Conservation (phyloP, 352 stramenopile genomes). For the Phytophthora uliginosa region DNA sequence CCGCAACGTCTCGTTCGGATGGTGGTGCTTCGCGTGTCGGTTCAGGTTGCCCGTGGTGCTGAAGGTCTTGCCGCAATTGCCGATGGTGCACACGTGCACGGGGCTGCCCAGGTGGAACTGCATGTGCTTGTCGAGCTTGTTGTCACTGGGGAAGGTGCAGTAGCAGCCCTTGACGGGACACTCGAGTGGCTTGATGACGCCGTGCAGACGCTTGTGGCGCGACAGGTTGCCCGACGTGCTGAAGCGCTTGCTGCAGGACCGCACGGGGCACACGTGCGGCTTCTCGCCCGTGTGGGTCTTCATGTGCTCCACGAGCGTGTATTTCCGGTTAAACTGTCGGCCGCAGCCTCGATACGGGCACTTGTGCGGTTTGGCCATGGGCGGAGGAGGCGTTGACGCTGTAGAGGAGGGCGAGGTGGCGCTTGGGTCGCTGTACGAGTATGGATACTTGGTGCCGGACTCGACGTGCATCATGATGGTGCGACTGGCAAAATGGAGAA, state of each 20-base stretch:
- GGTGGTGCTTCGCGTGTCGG: conserved; percentile 55
- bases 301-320: conserved; percentile 60
- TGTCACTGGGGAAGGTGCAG: conserved; percentile 47
- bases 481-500: conserved; percentile 25
- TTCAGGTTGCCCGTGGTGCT: conserved; percentile 70
- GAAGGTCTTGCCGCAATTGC: conserved; percentile 63
- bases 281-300: conserved; percentile 71
- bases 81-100: conserved; percentile 49
- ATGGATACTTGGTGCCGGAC: conserved; percentile 18
- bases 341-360: conserved; percentile 34
- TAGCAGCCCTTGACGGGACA: conserved; percentile 49
- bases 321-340: conserved; percentile 54
- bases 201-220: conserved; percentile 63
- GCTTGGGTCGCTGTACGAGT: conserved; percentile 13
- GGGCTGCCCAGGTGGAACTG: conserved; percentile 55
- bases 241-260: conserved; percentile 61
- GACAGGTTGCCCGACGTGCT: conserved; percentile 69
- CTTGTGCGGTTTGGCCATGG: conserved; percentile 24
- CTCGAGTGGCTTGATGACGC: conserved; percentile 44
- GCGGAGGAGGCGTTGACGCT: neutral
- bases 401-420: conserved; percentile 19
- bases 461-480: conserved; percentile 32
- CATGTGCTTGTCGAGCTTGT: conserved; percentile 62
- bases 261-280: conserved; percentile 50
- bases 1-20: conserved; percentile 37